Percentiles rank a stretch among this genome's conserved stretches.
Conservation (phyloP, 2,329 filamentous ascomycete species). For the Ophiobolus disseminans region DNA sequence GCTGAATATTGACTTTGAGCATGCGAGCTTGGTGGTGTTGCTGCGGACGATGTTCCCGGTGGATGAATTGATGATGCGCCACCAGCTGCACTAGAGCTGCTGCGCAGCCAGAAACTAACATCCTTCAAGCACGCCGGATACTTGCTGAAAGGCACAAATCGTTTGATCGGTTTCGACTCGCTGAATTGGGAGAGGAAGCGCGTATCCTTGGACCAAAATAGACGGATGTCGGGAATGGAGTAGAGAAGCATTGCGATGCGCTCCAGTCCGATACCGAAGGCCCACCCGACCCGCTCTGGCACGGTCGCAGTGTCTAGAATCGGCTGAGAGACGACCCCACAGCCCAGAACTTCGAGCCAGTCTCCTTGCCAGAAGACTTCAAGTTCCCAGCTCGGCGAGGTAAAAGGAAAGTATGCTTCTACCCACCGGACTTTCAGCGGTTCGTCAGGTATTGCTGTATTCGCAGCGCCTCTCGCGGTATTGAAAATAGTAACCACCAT, state of each 20-base stretch:
- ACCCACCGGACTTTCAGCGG: constrained; percentile 91
- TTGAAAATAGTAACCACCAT: constrained; percentile 91
- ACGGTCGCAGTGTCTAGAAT: constrained; percentile 80
- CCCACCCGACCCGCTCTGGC: constrained; percentile 83
- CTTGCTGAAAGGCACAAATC: constrained; percentile 88
- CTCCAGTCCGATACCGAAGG: constrained; percentile 92
- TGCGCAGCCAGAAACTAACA: constrained; percentile 85
- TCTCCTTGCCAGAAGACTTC: constrained; percentile 94
- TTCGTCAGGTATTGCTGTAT: constrained; percentile 58
- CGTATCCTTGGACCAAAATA: constrained; percentile 90
- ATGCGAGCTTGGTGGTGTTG: constrained; percentile 12
- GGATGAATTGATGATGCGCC: constrained; percentile 28
- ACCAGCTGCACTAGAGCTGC: constrained; percentile 33
- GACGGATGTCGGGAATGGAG: constrained; percentile 91
- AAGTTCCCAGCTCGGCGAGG: constrained; percentile 92
- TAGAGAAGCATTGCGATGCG: constrained; percentile 97
- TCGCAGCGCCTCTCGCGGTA: constrained; percentile 69
- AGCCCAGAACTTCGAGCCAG: constrained; percentile 97
- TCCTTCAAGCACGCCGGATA: constrained; percentile 90
- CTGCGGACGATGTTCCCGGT: constrained; percentile 10
- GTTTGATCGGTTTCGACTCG: constrained; percentile 56
- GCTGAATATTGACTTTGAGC: constrained; percentile 4
- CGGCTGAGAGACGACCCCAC: constrained; percentile 84
- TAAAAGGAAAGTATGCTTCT: constrained; percentile 97
- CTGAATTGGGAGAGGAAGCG: constrained; percentile 87